Evolutionary conservation across 1,139 yeast genomes (phyloP).

Genomic region (Magnusiomyces ingens): DNA sequence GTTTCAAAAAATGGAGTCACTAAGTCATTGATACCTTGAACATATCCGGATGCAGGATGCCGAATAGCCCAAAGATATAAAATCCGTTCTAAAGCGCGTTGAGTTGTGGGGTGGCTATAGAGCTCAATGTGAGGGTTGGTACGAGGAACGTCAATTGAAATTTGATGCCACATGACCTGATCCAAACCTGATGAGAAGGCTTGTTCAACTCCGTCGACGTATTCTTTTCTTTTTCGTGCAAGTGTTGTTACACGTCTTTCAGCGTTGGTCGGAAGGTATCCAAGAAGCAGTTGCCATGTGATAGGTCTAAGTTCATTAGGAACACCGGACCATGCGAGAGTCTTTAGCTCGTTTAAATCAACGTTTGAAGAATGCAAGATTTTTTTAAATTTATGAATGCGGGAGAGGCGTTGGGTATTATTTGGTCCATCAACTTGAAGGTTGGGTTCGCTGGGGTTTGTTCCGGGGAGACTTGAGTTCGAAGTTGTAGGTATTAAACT

Average conservation of each 20-base stretch:
- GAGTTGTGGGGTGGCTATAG: constrained; percentile 65
- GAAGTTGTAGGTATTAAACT: not conserved
- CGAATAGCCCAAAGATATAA: constrained; percentile 93
- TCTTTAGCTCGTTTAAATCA: constrained; percentile 59
- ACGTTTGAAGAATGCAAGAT: constrained; percentile 57
- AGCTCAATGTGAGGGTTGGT: constrained; percentile 81
- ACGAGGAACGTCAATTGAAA: constrained; percentile 89
- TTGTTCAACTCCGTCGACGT: constrained; percentile 60
- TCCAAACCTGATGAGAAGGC: constrained; percentile 59
- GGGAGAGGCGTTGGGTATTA: constrained; percentile 51
- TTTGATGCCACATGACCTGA: constrained; percentile 89
- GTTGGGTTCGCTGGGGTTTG: constrained; percentile 8
- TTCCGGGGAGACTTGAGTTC: constrained; percentile 32
- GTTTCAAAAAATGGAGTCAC: constrained; percentile 93
- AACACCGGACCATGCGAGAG: constrained; percentile 90
- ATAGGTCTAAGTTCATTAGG: constrained; percentile 76
- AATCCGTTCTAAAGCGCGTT: constrained; percentile 67
- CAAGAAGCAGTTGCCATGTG: constrained; percentile 84
- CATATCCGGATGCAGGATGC: constrained; percentile 98
- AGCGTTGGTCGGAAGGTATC: constrained; percentile 82
- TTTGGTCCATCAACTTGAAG: constrained; percentile 35
- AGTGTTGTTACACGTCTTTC: constrained; percentile 66
- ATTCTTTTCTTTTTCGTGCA: constrained; percentile 78
- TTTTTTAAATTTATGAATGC: constrained; percentile 60
- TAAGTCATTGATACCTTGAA: constrained; percentile 96